phyloP scores from a whole-genome alignment of 768 basidiomycete genomes.

The Gloeophyllum trabeum region DNA sequence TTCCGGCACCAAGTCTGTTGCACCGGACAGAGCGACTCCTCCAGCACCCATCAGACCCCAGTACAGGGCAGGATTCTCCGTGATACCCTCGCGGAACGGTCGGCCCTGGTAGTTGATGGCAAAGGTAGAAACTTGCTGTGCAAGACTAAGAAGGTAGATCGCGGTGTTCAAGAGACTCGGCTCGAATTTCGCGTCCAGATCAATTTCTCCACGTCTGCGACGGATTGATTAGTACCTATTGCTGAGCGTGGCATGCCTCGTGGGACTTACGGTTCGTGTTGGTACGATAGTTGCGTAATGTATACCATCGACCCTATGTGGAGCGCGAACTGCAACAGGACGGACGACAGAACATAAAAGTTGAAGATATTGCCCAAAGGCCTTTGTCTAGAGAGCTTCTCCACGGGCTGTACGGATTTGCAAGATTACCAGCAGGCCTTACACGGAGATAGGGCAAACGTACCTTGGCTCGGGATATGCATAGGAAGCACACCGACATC shows the following conservation, averaged over 20 bases:
- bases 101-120: conserved; percentile 99
- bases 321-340: conserved; percentile 86
- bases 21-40: conserved; percentile 85
- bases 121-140: conserved; percentile 97
- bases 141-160: conserved; percentile 90
- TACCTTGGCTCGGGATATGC: conserved; percentile 95
- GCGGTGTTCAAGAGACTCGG: conserved; percentile 93
- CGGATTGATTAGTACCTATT: too few relatives aligned
- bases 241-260: too few relatives aligned
- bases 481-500: conserved; percentile 98
- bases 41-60: conserved; percentile 88
- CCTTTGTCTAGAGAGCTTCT: conserved; percentile 87
- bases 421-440: not conserved
- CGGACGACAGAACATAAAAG: conserved; percentile 86
- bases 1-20: conserved; percentile 93
- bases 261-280: conserved; percentile 70
- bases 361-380: conserved; percentile 96
- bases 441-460: conserved; percentile 14
- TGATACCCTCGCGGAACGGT: conserved; percentile 96
- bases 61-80: conserved; percentile 89
- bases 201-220: conserved; percentile 63
- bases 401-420: conserved; percentile 63
- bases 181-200: conserved; percentile 94
- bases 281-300: conserved; percentile 79
- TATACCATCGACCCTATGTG: conserved; percentile 88